These are phyloP conservation scores for Fomitopsis betulina DNA, from an alignment of 1,284 basidiomycete genomes.

Conservation along the genomic window DNA sequence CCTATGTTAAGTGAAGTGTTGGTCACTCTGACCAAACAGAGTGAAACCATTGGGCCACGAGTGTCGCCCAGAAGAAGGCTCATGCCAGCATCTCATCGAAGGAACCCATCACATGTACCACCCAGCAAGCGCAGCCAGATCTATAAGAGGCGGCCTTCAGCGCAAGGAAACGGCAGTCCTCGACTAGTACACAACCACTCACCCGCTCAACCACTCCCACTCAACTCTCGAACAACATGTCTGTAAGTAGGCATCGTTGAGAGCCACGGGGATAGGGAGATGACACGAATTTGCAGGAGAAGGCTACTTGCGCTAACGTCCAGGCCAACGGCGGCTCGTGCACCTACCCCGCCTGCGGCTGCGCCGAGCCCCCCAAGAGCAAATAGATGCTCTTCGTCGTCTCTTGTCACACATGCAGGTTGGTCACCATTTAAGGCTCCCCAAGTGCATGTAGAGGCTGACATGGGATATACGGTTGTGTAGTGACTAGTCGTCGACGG, in stretches of 20 bases:
- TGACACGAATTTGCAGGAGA: background rate
- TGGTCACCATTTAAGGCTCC: background rate
- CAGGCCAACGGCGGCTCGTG: background rate
- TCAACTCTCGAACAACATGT: constrained; percentile 1
- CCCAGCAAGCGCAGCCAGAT: background rate
- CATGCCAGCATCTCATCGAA: background rate
- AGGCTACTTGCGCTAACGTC: background rate
- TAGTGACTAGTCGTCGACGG: background rate
- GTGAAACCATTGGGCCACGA: background rate
- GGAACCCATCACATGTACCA: background rate
- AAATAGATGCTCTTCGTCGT: background rate
- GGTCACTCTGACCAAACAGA: background rate
- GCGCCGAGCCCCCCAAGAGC: constrained; percentile 1
- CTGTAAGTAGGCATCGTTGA: background rate
- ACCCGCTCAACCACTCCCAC: background rate
- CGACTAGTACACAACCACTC: constrained; percentile 2
- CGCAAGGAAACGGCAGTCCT: background rate
- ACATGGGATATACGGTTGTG: background rate
- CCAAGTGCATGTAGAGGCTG: background rate
- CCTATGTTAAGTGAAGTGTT: background rate
- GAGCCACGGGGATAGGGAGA: too few relatives aligned
- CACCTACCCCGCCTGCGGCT: background rate
- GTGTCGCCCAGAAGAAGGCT: too few relatives aligned
- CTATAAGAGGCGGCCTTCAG: background rate
- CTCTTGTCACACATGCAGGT: background rate